Evolutionary conservation across 73 alveolate species (phyloP).

Genomic region (Paramecium pentaurelia): DNA sequence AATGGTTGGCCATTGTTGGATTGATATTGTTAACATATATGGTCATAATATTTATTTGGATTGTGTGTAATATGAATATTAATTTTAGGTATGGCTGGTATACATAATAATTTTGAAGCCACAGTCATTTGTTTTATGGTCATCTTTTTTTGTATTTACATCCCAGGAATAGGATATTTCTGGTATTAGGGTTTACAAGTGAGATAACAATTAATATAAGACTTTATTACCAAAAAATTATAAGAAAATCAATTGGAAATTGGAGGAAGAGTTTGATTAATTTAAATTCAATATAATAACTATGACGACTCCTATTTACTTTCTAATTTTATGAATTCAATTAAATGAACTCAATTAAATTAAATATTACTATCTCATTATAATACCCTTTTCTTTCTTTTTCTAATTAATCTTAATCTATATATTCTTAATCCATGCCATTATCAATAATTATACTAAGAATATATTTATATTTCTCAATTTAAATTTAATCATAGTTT

Average conservation of each 20-base stretch:
- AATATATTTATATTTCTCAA: no score
- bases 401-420: no score
- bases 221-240: not conserved
- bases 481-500: no score
- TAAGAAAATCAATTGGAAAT: not conserved
- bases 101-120: not conserved
- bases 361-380: no score
- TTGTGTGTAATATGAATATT: not conserved
- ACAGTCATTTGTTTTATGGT: conserved; percentile 14
- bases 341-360: not conserved
- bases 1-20: conserved; percentile 32
- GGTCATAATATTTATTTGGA: not conserved
- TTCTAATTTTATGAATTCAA: not conserved
- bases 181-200: not conserved
- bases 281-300: not conserved
- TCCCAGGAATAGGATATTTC: conserved; percentile 8
- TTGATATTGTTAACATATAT: not conserved
- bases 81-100: conserved; percentile 34
- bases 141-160: not conserved
- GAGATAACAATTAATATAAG: not conserved
- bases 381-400: not conserved
- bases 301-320: not conserved
- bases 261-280: conserved; percentile 30
- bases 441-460: no score
- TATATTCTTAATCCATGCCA: not conserved